phyloP scores from a whole-genome alignment of 495 filamentous ascomycete species.

The Penicillium manginii region DNA sequence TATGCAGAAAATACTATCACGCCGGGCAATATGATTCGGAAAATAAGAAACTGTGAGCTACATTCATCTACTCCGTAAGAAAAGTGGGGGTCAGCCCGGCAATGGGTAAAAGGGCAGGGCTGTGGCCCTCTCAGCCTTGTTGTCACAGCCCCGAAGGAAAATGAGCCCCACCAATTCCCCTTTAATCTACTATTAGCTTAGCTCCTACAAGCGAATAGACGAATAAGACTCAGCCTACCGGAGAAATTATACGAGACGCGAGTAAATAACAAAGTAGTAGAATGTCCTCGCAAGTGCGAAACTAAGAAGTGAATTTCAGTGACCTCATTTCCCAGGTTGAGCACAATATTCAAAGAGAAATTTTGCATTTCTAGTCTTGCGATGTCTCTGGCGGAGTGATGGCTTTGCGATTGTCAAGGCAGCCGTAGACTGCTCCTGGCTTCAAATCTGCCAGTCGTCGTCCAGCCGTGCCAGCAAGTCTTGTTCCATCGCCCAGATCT shows the following conservation, averaged over 20 bases:
- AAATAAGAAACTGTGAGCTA: not conserved
- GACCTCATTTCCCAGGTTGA: too few species aligned
- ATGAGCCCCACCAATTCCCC: not conserved
- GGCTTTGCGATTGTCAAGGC: not conserved
- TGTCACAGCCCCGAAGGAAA: not conserved
- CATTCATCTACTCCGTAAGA: not conserved
- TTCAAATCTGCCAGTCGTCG: conserved; percentile 4
- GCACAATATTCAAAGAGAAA: too few species aligned
- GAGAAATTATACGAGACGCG: not conserved
- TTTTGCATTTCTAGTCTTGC: not conserved
- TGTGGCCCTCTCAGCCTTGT: not conserved
- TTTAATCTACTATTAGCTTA: not conserved
- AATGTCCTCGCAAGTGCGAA: too few species aligned
- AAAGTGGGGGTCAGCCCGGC: not conserved
- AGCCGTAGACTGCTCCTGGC: not conserved
- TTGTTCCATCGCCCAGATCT: not conserved
- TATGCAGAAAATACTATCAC: not conserved
- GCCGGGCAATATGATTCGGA: not conserved
- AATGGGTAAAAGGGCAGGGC: not conserved
- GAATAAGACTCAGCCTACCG: not conserved
- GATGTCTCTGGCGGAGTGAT: not conserved
- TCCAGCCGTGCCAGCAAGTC: conserved; percentile 7
- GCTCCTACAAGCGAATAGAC: not conserved
- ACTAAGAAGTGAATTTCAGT: too few species aligned
- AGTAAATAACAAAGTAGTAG: too few species aligned